These are phyloP conservation scores for Sclerotinia nivalis DNA, from an alignment of 2,329 filamentous ascomycete genomes.

Conservation along the genomic window DNA sequence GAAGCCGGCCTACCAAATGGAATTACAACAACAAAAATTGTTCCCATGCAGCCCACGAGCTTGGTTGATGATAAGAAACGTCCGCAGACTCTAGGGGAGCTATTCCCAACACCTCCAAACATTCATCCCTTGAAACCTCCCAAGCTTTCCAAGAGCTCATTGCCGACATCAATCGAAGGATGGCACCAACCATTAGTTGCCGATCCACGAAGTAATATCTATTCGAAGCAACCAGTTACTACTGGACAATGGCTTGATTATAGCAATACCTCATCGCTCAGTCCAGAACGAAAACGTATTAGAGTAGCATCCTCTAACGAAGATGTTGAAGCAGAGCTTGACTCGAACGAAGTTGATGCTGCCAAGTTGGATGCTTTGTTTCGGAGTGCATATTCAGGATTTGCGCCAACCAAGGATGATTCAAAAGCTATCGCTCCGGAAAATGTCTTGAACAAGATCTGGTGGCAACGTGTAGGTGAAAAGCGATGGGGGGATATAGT, in stretches of 20 bases:
- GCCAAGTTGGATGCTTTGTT: conserved; percentile 74
- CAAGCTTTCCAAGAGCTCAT: conserved; percentile 71
- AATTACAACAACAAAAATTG: conserved; percentile 66
- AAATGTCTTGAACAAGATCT: conserved; percentile 65
- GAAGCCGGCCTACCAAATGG: conserved; percentile 73
- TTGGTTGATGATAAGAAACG: conserved; percentile 52
- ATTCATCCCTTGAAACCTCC: conserved; percentile 68
- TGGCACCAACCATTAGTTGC: conserved; percentile 46
- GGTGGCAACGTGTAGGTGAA: conserved; percentile 74
- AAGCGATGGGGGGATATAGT: conserved; percentile 65
- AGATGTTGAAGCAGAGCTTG: conserved; percentile 53
- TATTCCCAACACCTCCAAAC: conserved; percentile 68
- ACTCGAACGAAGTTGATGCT: conserved; percentile 56
- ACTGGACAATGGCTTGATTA: conserved; percentile 72
- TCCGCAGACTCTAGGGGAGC: conserved; percentile 67
- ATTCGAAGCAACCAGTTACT: conserved; percentile 65
- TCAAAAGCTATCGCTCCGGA: conserved; percentile 69
- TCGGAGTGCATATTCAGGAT: conserved; percentile 75
- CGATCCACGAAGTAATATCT: conserved; percentile 52
- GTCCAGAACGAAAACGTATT: conserved; percentile 64
- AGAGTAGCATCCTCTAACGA: conserved; percentile 67
- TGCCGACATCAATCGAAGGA: conserved; percentile 51
- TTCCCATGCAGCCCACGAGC: conserved; percentile 51
- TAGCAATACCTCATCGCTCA: conserved; percentile 60
- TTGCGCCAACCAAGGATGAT: conserved; percentile 75